A percentile compares a stretch with the other conserved stretches of the same genome.
These are phyloP conservation scores for Alternaria solani DNA, from an alignment of 2,329 filamentous ascomycete genomes.

Conservation along the genomic window DNA sequence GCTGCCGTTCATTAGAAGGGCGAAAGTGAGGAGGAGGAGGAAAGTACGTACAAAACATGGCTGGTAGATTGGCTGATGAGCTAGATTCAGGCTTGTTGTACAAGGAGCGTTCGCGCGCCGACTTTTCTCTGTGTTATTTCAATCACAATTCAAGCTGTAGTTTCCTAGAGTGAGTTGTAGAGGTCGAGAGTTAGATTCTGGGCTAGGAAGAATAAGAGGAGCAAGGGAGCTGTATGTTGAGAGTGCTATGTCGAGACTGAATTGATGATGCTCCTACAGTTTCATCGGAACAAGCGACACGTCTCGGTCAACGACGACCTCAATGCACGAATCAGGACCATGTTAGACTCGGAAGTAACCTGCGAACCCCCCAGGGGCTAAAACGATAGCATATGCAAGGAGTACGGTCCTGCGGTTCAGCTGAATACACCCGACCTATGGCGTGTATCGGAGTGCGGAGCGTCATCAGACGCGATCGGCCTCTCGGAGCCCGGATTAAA, in stretches of 20 bases:
- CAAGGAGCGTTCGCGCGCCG: background rate
- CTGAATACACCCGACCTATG: background rate
- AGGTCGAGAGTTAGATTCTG: background rate
- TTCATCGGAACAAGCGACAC: slow-evolving; percentile 16
- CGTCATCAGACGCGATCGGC: background rate
- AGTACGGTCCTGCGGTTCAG: background rate
- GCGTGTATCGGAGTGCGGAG: background rate
- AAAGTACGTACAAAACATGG: slow-evolving; percentile 42
- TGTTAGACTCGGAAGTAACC: background rate
- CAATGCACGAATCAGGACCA: background rate
- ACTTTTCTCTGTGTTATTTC: background rate
- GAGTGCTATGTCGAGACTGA: background rate
- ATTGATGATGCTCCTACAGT: slow-evolving; percentile 14
- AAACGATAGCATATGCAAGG: background rate
- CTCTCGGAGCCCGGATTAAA: background rate
- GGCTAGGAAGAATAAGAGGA: background rate
- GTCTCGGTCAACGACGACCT: slow-evolving; percentile 8
- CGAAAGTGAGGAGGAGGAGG: background rate
- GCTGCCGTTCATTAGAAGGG: slow-evolving; percentile 27
- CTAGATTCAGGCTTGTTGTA: no score
- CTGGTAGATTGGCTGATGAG: background rate
- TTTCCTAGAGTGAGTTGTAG: background rate
- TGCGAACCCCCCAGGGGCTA: background rate
- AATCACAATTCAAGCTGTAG: no score
- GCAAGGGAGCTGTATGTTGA: background rate